These are phyloP conservation scores for Emiliania huxleyi DNA, from an alignment of 78 protist genomes.

Conservation along the genomic window DNA sequence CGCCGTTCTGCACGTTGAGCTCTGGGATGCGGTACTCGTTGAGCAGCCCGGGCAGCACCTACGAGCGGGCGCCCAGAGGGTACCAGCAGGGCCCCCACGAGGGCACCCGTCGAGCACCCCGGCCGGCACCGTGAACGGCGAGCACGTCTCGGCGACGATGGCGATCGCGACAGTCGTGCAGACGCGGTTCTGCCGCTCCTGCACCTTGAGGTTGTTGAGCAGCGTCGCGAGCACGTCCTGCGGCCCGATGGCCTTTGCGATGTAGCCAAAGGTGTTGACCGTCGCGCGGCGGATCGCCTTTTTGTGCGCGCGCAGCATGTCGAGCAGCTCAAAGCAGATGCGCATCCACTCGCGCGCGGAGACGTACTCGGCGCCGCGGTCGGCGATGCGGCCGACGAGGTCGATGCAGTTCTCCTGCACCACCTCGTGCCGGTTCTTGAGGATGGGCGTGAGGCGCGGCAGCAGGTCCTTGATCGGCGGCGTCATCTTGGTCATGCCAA, in stretches of 20 bases:
- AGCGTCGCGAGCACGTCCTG: slow-evolving; percentile 96
- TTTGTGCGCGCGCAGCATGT: slow-evolving; percentile 94
- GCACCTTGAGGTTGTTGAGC: slow-evolving; percentile 96
- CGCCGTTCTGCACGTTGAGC: slow-evolving; percentile 98
- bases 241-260: slow-evolving; percentile 98
- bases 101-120: too few relatives aligned
- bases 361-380: slow-evolving; percentile 70
- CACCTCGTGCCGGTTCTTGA: slow-evolving; percentile 95
- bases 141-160: slow-evolving; percentile 97
- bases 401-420: slow-evolving; percentile 92
- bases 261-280: slow-evolving; percentile 94
- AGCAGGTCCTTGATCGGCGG: slow-evolving; percentile 96
- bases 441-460: slow-evolving; percentile 92
- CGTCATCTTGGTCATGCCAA: slow-evolving; percentile 92
- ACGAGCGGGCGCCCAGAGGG: too few relatives aligned
- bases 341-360: slow-evolving; percentile 96
- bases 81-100: too few relatives aligned
- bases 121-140: slow-evolving; percentile 95
- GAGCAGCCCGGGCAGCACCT: slow-evolving; percentile 95
- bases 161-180: slow-evolving; percentile 99
- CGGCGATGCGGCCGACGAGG: slow-evolving; percentile 97
- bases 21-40: slow-evolving; percentile 99
- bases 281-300: slow-evolving; percentile 94
- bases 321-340: slow-evolving; percentile 95
- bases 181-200: slow-evolving; percentile 96